Conservation (phyloP, 805 yeast genomes). For the Myxozyma geophila region DNA sequence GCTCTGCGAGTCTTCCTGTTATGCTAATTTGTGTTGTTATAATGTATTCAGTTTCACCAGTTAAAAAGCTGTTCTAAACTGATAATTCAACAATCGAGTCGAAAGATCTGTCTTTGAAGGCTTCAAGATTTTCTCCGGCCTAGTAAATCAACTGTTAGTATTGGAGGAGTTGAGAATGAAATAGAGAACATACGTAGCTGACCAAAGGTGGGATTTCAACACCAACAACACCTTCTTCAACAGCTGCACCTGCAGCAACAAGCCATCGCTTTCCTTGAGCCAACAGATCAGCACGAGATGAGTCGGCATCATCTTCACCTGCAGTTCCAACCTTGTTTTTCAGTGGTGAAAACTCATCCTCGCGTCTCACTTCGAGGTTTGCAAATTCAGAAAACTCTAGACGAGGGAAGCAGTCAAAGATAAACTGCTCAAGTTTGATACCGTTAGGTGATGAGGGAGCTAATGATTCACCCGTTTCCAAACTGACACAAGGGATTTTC, state of each 20-base stretch:
- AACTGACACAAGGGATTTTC: conserved; percentile 71
- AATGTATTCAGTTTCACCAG: neutral
- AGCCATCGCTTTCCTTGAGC: conserved; percentile 78
- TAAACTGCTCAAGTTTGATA: conserved; percentile 92
- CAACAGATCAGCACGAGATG: conserved; percentile 71
- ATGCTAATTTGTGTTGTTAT: no score
- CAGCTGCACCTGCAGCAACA: conserved; percentile 60
- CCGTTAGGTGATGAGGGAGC: conserved; percentile 86
- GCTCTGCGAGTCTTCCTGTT: neutral
- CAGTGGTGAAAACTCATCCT: conserved; percentile 88
- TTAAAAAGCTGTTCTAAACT: neutral
- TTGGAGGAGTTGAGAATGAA: conserved; percentile 66
- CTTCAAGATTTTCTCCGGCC: conserved; percentile 68
- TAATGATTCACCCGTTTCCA: conserved; percentile 51
- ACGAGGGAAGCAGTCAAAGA: conserved; percentile 90
- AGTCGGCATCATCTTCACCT: conserved; percentile 78
- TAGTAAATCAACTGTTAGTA: conserved; percentile 48
- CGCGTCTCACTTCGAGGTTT: conserved; percentile 85
- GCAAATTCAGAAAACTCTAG: conserved; percentile 77
- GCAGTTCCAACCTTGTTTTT: conserved; percentile 64
- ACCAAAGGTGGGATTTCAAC: conserved; percentile 81
- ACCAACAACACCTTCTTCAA: conserved; percentile 46
- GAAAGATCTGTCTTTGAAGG: conserved; percentile 55
- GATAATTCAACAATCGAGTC: conserved; percentile 13
- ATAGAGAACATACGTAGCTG: conserved; percentile 59